Conservation (phyloP, 768 basidiomycete species). For the Hebeloma cylindrosporum region DNA sequence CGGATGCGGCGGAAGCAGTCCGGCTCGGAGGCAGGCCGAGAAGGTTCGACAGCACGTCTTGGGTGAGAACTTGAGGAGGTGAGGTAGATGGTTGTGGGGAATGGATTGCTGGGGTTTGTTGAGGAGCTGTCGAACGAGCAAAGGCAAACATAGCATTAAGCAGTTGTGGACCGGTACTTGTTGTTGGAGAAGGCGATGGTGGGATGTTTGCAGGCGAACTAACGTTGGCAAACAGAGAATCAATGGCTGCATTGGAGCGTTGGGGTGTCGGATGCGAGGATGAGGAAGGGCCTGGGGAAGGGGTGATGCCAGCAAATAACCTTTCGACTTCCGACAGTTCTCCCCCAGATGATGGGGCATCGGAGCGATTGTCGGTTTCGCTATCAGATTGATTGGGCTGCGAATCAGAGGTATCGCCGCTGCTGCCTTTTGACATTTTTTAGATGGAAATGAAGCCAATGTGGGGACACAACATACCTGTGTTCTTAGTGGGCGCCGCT, state of each 20-base stretch:
- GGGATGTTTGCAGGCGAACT: conserved; percentile 8
- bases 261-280: conserved; percentile 24
- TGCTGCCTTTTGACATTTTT: conserved; percentile 3
- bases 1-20: conserved; percentile 40
- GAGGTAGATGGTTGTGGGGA: conserved; percentile 38
- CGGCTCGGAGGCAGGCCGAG: conserved; percentile 54
- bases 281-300: conserved; percentile 23
- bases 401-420: conserved; percentile 22
- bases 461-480: conserved; percentile 11
- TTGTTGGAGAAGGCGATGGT: conserved; percentile 18
- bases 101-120: conserved; percentile 6
- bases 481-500: conserved; percentile 28
- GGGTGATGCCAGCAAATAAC: conserved; percentile 45
- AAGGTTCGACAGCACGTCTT: conserved; percentile 66
- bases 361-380: conserved; percentile 28
- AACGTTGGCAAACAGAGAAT: conserved; percentile 54
- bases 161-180: conserved; percentile 54
- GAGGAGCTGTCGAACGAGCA: conserved; percentile 32
- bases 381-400: conserved; percentile 25
- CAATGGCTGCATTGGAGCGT: conserved; percentile 43
- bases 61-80: conserved; percentile 66
- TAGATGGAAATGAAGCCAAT: background rate
- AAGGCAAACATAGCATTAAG: conserved; percentile 77
- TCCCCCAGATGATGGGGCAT: conserved; percentile 25
- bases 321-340: conserved; percentile 45